Base-by-base conservation (phyloP, 805 yeast species). In the Brettanomyces custersianus region DNA sequence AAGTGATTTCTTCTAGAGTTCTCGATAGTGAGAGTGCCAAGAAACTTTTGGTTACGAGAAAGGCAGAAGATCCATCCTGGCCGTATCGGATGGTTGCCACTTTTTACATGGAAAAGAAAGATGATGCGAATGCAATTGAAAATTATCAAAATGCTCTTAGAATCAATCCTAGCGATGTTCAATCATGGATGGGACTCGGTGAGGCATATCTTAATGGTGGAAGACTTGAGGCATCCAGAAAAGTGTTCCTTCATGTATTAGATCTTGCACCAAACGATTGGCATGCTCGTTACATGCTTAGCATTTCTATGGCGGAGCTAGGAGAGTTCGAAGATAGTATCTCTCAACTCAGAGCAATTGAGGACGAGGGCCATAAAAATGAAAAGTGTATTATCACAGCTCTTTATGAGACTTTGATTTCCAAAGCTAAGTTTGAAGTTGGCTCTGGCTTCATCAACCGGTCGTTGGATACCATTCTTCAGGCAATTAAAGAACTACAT, bases 181-280 rank as follows among this genome's bases (percentile, higher is more conserved):
- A 83, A 44, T 80, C 95, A 2, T 90, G 97, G 96, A 65, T 82
- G 20, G 96, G 96, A 1, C 63, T 92, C n/a, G 98, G 98, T n/a
- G 97, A 92, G 54, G 90, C 96, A 0, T 92, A 92, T 55, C 65
- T 71, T 37, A 72, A 77, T 19, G 75, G 92, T 55, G 98, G 98
- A 2, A 68, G 95, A 41, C 63, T 80, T 30, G 88, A 84, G 38
- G 94, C 97, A 3, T 85, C 95, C 0, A 65, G 72, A 8, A 87
- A 83, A 55, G 96, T 92, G 1, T 82, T 87, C 47, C 65, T 63
- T 21, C 77, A 76, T 39, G 85, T 88, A 0, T 49, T 74, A 31
- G 66, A 66, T 26, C 45, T 80, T 5, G 70, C 73, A 22, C 67
- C 72, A 0, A 57, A 60, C 1, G 70, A 73, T 35, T 74, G 84